Evolutionary conservation across 2,329 filamentous ascomycete species (phyloP).

Genomic region (Ceratocystis colombiana): DNA sequence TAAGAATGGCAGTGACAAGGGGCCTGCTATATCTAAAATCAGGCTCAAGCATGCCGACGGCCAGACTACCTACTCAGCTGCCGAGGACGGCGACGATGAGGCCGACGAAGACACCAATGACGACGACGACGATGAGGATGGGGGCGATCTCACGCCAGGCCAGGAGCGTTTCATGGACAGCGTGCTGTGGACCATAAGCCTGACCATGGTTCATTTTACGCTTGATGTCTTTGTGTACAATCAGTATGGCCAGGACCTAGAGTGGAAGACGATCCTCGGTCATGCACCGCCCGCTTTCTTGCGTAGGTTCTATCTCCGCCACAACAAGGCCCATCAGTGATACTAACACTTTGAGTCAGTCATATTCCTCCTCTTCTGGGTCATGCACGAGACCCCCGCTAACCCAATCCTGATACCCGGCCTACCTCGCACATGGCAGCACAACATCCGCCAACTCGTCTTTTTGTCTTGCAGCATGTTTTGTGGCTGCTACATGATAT

Average conservation of each 20-base stretch:
- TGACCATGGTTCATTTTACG: conserved; percentile 65
- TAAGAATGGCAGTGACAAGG: conserved; percentile 30
- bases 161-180: conserved; percentile 47
- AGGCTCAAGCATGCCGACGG: conserved; percentile 23
- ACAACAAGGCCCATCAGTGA: neutral
- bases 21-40: conserved; percentile 22
- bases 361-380: conserved; percentile 46
- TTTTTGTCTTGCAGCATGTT: conserved; percentile 54
- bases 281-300: conserved; percentile 41
- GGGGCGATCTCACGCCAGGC: conserved; percentile 34
- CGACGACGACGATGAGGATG: conserved; percentile 31
- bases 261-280: conserved; percentile 46
- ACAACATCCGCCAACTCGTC: conserved; percentile 44
- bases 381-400: conserved; percentile 45
- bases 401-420: conserved; percentile 42
- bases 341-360: conserved; percentile 34
- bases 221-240: conserved; percentile 69
- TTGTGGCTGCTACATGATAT: conserved; percentile 68
- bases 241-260: conserved; percentile 61
- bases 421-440: conserved; percentile 38
- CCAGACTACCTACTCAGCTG: conserved; percentile 26
- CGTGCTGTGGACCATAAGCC: conserved; percentile 48
- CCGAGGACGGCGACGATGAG: conserved; percentile 32
- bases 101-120: conserved; percentile 30
- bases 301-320: neutral